Evolutionary conservation across 1,284 basidiomycete genomes (phyloP).

Genomic region (Tausonia pullulans): DNA sequence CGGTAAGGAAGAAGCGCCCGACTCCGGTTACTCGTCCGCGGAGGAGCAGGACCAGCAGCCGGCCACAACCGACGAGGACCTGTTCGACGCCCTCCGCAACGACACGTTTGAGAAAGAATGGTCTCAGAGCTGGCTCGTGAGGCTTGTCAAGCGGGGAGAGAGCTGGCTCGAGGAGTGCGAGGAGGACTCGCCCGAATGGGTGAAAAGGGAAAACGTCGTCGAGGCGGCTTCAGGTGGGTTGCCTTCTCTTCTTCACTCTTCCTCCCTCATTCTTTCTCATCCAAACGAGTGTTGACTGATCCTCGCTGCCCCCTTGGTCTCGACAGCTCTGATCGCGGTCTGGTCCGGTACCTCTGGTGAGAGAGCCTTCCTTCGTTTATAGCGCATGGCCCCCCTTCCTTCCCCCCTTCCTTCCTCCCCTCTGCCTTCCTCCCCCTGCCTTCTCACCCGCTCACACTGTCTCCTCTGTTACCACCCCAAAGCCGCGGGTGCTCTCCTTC

Average conservation of each 20-base stretch:
- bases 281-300: not conserved
- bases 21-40: conserved; percentile 6
- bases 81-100: conserved; percentile 10
- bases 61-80: conserved; percentile 4
- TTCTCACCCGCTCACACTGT: not conserved
- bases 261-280: too few relatives aligned
- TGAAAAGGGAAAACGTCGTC: conserved; percentile 15
- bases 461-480: too few relatives aligned
- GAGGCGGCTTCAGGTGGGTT: conserved; percentile 20
- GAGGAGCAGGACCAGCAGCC: not conserved
- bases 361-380: not conserved
- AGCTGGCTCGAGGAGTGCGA: conserved; percentile 18
- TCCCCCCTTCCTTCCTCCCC: not conserved
- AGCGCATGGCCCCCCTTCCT: not conserved
- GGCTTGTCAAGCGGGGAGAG: conserved; percentile 19
- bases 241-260: too few relatives aligned
- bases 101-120: conserved; percentile 23
- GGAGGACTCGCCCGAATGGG: conserved; percentile 16
- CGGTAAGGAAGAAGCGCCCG: conserved; percentile 3
- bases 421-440: not conserved
- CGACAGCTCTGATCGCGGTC: conserved; percentile 12
- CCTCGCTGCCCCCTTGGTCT: not conserved
- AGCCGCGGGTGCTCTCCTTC: conserved; percentile 15
- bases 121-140: conserved; percentile 20
- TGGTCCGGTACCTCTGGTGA: conserved; percentile 17